Base-by-base conservation (phyloP, 169 alveolate genomes). In the Miamiensis avidus region DNA sequence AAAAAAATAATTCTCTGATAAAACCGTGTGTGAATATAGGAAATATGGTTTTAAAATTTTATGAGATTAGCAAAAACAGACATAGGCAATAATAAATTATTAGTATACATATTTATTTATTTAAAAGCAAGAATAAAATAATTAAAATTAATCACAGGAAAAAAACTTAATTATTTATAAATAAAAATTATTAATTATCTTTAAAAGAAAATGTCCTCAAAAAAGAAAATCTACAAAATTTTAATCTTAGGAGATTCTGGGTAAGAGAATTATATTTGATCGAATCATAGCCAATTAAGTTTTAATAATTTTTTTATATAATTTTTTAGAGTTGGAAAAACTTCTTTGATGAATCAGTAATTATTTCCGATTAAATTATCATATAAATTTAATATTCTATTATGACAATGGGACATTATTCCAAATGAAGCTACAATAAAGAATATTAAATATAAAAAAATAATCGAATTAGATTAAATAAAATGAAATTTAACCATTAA, bases 161-260 rank as follows among this genome's bases (percentile, higher is more conserved):
- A n/a, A n/a, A n/a, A n/a, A n/a, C n/a, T n/a, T n/a, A n/a, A n/a
- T n/a, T n/a, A n/a, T n/a, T n/a, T n/a, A n/a, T n/a, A n/a, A n/a
- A n/a, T n/a, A n/a, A n/a, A n/a, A n/a, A n/a, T n/a, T n/a, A n/a
- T n/a, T n/a, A n/a, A n/a, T n/a, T n/a, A n/a, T n/a, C n/a, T n/a
- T n/a, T n/a, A n/a, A n/a, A n/a, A 11, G 4, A 49, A 4, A 49
- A 49, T 49, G 69, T 49, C 69, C 69, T 49, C 69, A 91, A 95
- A 95, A 87, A 95, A 97, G 90, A 95, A 98, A 76, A 95, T 98
- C 72, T 94, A 98, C 81, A 99, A 99, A 95, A 99, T 98, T 75
- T 97, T 99, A 90, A 97, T 98, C 84, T 96, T 99, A 82, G 99
- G 99, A 31, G 99, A 99, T 93, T 98, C 99, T 94, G 99, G 99